phyloP scores from a whole-genome alignment of 345 rosid species.

The Pistacia integerrima region DNA sequence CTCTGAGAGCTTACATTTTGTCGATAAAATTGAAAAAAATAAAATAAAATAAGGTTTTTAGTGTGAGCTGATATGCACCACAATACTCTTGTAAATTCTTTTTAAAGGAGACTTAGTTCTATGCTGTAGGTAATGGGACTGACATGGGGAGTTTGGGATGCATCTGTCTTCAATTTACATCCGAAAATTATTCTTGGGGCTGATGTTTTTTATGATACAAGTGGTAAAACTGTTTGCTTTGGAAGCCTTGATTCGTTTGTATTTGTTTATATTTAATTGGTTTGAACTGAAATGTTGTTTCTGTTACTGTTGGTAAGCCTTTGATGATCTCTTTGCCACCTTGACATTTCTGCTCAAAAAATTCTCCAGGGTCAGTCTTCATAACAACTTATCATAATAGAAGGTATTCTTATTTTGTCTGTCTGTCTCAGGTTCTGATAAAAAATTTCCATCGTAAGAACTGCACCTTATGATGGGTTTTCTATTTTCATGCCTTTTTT shows the following conservation, averaged over 20 bases:
- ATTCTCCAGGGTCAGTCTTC: slow-evolving; percentile 70
- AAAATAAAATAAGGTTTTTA: neutral
- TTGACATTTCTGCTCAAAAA: slow-evolving; percentile 73
- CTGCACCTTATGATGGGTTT: neutral
- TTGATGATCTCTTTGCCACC: slow-evolving; percentile 84
- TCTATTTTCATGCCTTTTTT: neutral
- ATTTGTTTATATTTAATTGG: slow-evolving; percentile 1
- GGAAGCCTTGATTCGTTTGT: neutral
- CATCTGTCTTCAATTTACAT: slow-evolving; percentile 49
- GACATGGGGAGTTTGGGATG: slow-evolving; percentile 92
- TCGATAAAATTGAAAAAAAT: neutral
- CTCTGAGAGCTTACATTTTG: neutral
- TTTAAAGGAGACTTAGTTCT: slow-evolving; percentile 14
- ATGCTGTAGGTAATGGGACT: slow-evolving; percentile 60
- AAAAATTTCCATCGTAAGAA: neutral
- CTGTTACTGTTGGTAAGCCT: slow-evolving; percentile 48
- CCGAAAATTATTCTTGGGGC: slow-evolving; percentile 83
- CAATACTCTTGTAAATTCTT: neutral
- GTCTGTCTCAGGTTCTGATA: slow-evolving; percentile 14
- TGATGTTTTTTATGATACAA: slow-evolving; percentile 80
- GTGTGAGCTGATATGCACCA: neutral
- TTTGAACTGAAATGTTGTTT: slow-evolving; percentile 15
- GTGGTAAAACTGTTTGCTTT: slow-evolving; percentile 45
- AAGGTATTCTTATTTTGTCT: slow-evolving; percentile 47
- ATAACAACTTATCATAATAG: slow-evolving; percentile 89